phyloP scores from a whole-genome alignment of 371 early-diverging fungal genomes.

The Lichtheimia hyalospora region DNA sequence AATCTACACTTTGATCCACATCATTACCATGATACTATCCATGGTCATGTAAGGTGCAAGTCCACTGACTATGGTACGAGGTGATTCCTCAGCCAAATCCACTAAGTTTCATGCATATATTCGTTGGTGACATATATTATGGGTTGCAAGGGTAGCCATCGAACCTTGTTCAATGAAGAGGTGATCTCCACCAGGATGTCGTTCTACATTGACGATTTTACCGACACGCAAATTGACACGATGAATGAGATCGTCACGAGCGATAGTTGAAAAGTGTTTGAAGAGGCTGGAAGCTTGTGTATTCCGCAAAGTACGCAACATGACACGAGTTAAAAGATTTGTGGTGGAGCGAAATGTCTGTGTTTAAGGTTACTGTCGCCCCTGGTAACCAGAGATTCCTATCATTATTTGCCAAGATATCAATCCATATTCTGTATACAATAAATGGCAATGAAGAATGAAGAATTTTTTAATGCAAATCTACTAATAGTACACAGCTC shows the following conservation, averaged over 20 bases:
- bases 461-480: background rate
- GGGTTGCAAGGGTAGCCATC: no score
- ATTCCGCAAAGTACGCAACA: background rate
- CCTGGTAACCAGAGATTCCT: no score
- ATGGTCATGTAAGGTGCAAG: slow-evolving; percentile 62
- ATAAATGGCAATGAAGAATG: background rate
- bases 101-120: slow-evolving; percentile 27
- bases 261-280: slow-evolving; percentile 6
- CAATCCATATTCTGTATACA: no score
- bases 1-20: background rate
- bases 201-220: slow-evolving; percentile 59
- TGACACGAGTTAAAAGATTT: background rate
- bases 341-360: background rate
- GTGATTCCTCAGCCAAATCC: slow-evolving; percentile 62
- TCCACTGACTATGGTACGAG: slow-evolving; percentile 79
- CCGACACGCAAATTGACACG: slow-evolving; percentile 78
- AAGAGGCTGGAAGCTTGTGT: background rate
- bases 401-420: no score
- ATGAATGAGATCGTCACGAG: slow-evolving; percentile 48
- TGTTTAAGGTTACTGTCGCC: background rate
- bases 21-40: slow-evolving; percentile 44
- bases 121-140: background rate
- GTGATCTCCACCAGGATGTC: slow-evolving; percentile 72
- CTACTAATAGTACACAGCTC: slow-evolving; percentile 52
- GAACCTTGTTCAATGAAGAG: slow-evolving; percentile 75